Evolutionary conservation across 768 basidiomycete species (phyloP), one percentile per base, ranked within the genome.

Genomic region (Crucibulum laeve): DNA sequence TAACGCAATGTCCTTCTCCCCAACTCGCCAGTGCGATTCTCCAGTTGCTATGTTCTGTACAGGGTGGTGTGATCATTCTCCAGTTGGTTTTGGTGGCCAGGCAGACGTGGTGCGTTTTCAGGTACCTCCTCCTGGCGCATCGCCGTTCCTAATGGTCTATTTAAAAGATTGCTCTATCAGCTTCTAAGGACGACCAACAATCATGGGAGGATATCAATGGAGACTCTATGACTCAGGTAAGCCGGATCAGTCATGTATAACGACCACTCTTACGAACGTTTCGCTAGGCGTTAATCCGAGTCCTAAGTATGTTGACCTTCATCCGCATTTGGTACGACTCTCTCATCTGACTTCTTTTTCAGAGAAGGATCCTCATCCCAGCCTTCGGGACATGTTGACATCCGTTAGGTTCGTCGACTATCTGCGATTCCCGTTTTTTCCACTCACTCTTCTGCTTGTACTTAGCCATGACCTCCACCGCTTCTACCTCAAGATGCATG

Each of bases 181-280:
- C 69, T 0, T 61, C 65, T 7, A 64, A 63, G 40, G 70, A 71
- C 43, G 54, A 57, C 17, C 68, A 71, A 45, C 40, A 56, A 22
- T 57, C 68, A 11, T 70, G 68, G 68, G 65, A 69, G 25, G 62
- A 60, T 39, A 42, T 36, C 0, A 52, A 63, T 37, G 70, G 70
- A 1, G 47, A 51, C 0, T 68, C 68, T 0, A 68, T 71, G 68
- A 68, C 70, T 0, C 54, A 61, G 50, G 62, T 64, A 45, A 30
- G n/a, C n/a, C n/a, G n/a, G n/a, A n/a, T n/a, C n/a, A n/a, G n/a
- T n/a, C n/a, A n/a, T n/a, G n/a, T n/a, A n/a, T n/a, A n/a, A n/a
- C n/a, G n/a, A n/a, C n/a, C n/a, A n/a, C n/a, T n/a, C n/a, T n/a
- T n/a, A n/a, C n/a, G 8, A 8, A n/a, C n/a, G 28, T 8, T 30